phyloP scores from a whole-genome alignment of 345 rosid genomes.

The Acer saccharum region DNA sequence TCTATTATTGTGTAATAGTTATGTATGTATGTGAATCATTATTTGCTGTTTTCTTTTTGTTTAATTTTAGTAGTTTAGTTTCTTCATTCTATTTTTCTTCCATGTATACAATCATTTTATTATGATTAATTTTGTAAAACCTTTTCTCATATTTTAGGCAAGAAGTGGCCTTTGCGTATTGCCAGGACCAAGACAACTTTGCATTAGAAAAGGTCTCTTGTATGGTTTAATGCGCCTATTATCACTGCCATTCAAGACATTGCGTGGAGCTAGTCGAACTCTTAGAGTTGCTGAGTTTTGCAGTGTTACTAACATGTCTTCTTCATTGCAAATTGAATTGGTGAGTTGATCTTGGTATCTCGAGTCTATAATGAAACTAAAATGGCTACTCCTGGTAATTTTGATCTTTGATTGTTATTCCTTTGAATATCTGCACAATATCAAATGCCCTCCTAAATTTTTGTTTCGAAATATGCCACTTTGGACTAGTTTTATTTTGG shows the following conservation, averaged over 20 bases:
- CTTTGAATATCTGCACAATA: background rate
- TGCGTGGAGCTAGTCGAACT: constrained; percentile 89
- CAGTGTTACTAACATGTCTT: constrained; percentile 73
- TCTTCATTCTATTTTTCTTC: background rate
- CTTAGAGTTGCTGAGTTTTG: constrained; percentile 88
- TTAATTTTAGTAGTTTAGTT: background rate
- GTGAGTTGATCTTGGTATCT: constrained; percentile 37
- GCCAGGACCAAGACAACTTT: constrained; percentile 85
- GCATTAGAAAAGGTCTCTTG: constrained; percentile 81
- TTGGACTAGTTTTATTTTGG: background rate
- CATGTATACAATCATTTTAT: background rate
- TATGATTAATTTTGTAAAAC: background rate
- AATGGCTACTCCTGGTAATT: background rate
- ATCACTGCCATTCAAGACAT: constrained; percentile 82
- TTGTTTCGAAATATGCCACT: background rate
- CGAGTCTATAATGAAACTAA: background rate
- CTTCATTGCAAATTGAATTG: constrained; percentile 91
- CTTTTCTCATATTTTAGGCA: constrained; percentile 44
- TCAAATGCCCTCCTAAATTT: too few relatives aligned
- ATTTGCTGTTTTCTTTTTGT: constrained; percentile 4
- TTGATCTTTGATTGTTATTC: background rate
- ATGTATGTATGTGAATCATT: background rate
- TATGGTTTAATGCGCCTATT: constrained; percentile 76
- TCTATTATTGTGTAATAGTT: background rate
- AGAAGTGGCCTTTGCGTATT: constrained; percentile 73